These are phyloP conservation scores for Chiua virens DNA, from an alignment of 768 basidiomycete species.

Conservation along the genomic window DNA sequence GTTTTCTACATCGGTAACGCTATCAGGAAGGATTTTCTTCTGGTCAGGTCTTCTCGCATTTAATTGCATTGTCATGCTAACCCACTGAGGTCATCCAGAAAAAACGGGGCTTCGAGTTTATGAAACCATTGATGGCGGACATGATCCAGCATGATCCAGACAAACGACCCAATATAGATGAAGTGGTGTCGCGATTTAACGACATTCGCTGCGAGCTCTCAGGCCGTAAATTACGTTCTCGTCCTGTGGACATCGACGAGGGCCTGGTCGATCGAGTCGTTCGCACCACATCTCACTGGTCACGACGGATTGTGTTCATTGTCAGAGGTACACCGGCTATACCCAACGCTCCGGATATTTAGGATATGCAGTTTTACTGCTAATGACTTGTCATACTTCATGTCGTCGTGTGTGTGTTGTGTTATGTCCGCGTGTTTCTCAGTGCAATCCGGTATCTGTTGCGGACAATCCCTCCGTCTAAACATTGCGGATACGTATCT, in stretches of 20 bases:
- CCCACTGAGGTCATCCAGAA: neutral
- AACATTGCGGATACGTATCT: too few species aligned
- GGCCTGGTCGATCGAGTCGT: slow-evolving; percentile 8
- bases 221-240: slow-evolving; percentile 26
- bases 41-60: slow-evolving; percentile 17
- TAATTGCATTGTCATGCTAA: neutral
- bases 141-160: slow-evolving; percentile 39
- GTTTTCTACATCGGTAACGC: slow-evolving; percentile 45
- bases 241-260: slow-evolving; percentile 21
- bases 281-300: slow-evolving; percentile 23
- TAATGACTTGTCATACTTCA: too few species aligned
- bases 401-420: too few species aligned
- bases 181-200: slow-evolving; percentile 28
- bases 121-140: slow-evolving; percentile 31
- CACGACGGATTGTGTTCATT: slow-evolving; percentile 17
- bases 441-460: too few species aligned
- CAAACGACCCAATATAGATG: slow-evolving; percentile 38
- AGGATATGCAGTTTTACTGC: too few species aligned
- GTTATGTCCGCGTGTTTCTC: too few species aligned
- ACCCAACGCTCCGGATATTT: neutral
- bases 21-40: slow-evolving; percentile 31
- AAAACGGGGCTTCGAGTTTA: slow-evolving; percentile 26
- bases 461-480: too few species aligned
- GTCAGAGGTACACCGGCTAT: slow-evolving; percentile 12
- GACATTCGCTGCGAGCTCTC: slow-evolving; percentile 3